Evolutionary conservation across 139 green algal species (phyloP), one percentile per base, ranked within the genome.

Genomic region (Tetradesmus lagerheimii): DNA sequence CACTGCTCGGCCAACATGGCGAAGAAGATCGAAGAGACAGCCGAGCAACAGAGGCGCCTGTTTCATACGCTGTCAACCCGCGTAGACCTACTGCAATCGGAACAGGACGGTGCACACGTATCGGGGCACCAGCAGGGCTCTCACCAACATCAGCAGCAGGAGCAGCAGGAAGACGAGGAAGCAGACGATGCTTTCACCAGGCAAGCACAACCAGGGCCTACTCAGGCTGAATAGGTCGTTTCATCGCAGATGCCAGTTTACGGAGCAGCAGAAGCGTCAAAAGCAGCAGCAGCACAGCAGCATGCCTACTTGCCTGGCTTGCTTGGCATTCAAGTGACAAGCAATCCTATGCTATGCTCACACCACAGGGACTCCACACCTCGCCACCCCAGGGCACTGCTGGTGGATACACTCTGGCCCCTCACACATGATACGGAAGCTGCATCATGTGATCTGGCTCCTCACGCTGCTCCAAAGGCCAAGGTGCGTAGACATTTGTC

Each of bases 391-490:
- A 34, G 27, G 66, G 29, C 29, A 57, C 80, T 86, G 31, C 80
- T 86, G 31, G 45, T 50, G 0, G 18, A 86, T 3, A 76, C 80
- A 31, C n/a, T 86, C 14, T 86, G 47, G 31, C 80, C 80, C 35
- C 50, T 86, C 20, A 76, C 80, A 37, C 80, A 76, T 50, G 18
- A 31, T 9, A 27, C 31, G 43, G 31, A 34, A n/a, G 5, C 50
- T 2, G 8, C 12, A 1, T 38, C 25, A 27, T 35, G 71, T 50
- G 80, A 86, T 27, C 50, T 86, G 4, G 15, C 27, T 16, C 80
- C 80, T 34, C 80, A 86, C 76, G 80, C 80, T 76, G 50, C 47
- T 3, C 80, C 80, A 34, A 86, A 86, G 18, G 80, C 80, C 14
- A 84, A 62, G 38, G 78, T 84, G 20, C n/a, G n/a, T n/a, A n/a